phyloP scores from a whole-genome alignment of 1,284 basidiomycete species.

The Cystobasidium slooffiae region DNA sequence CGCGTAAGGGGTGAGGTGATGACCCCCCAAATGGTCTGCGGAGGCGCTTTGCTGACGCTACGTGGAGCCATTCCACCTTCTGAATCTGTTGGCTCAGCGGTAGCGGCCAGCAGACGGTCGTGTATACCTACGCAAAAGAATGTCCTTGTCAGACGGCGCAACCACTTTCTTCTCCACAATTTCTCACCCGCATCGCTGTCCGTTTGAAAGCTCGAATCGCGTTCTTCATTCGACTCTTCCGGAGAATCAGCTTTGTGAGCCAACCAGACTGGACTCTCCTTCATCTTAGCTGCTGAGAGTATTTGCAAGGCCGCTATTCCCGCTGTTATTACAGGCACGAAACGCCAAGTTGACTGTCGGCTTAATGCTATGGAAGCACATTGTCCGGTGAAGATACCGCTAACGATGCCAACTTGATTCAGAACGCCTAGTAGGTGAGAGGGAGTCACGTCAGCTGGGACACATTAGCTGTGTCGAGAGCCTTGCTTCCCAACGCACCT shows the following conservation, averaged over 20 bases:
- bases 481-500: slow-evolving; percentile 29
- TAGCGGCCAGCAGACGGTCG: slow-evolving; percentile 14
- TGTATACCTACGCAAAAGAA: no score
- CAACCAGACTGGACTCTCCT: slow-evolving; percentile 48
- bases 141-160: no score
- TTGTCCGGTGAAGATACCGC: slow-evolving; percentile 53
- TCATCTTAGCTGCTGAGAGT: slow-evolving; percentile 41
- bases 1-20: slow-evolving; percentile 23
- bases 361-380: slow-evolving; percentile 46
- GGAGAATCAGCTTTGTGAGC: slow-evolving; percentile 21
- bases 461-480: neutral
- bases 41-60: slow-evolving; percentile 14
- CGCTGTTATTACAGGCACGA: slow-evolving; percentile 40
- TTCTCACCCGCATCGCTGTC: slow-evolving; percentile 38
- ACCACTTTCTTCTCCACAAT: no score
- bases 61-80: neutral
- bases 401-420: slow-evolving; percentile 55
- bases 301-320: slow-evolving; percentile 46
- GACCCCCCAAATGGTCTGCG: slow-evolving; percentile 30
- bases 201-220: slow-evolving; percentile 20
- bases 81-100: neutral
- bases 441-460: neutral
- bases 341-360: slow-evolving; percentile 28
- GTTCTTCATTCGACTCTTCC: neutral
- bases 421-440: slow-evolving; percentile 54